A percentile compares a stretch with the other conserved stretches of the same genome.
These are phyloP conservation scores for Hanseniaspora meyeri DNA, from an alignment of 805 yeast genomes.

Conservation along the genomic window DNA sequence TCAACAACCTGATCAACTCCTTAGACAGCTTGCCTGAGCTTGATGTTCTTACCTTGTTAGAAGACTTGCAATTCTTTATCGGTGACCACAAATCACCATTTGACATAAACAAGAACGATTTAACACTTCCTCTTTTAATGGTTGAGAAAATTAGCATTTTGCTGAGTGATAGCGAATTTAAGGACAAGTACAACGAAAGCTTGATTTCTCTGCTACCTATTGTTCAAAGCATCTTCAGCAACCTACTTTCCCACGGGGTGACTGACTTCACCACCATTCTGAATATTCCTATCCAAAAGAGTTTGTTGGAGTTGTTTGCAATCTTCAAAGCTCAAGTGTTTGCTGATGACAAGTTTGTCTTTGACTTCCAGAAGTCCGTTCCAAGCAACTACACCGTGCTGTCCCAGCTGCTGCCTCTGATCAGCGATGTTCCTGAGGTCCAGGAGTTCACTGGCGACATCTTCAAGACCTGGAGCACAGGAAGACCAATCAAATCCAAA, in stretches of 20 bases:
- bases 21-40: conserved; percentile 18
- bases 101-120: conserved; percentile 1
- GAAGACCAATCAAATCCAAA: conserved; percentile 32
- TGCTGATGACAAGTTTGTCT: conserved; percentile 17
- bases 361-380: conserved; percentile 30
- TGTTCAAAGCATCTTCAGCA: not conserved
- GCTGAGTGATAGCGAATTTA: not conserved
- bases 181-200: not conserved
- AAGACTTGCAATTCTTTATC: conserved; percentile 26
- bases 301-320: not conserved
- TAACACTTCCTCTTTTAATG: conserved; percentile 1
- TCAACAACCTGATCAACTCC: conserved; percentile 15
- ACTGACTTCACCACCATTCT: not conserved
- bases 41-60: conserved; percentile 26
- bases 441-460: conserved; percentile 29
- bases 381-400: conserved; percentile 14
- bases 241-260: conserved; percentile 1
- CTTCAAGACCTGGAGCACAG: conserved; percentile 41
- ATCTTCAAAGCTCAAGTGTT: not conserved
- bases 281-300: not conserved
- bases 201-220: not conserved
- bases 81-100: conserved; percentile 17
- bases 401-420: conserved; percentile 21
- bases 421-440: conserved; percentile 19
- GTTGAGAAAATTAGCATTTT: not conserved